Conservation (phyloP, 2,329 filamentous ascomycete species). For the Talaromyces sp. region DNA sequence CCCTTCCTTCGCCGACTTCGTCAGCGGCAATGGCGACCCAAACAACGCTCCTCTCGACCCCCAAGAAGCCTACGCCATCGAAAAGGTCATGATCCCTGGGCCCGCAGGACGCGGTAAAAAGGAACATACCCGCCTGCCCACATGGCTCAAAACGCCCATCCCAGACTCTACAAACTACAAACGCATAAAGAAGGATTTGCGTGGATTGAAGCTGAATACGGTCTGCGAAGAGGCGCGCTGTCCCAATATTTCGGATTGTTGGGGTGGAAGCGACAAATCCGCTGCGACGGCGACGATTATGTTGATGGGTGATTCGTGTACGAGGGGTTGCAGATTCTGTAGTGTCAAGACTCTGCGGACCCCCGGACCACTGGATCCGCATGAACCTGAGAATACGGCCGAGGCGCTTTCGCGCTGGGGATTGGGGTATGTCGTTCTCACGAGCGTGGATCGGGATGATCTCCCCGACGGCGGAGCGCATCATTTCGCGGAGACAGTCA, state of each 20-base stretch:
- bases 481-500: slow-evolving; percentile 92
- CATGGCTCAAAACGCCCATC: slow-evolving; percentile 96
- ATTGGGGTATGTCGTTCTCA: slow-evolving; percentile 91
- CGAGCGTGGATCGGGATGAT: slow-evolving; percentile 91
- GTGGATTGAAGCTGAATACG: slow-evolving; percentile 86
- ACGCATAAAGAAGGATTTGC: slow-evolving; percentile 89
- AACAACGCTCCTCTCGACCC: slow-evolving; percentile 45
- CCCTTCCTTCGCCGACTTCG: slow-evolving; percentile 64
- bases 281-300: slow-evolving; percentile 97
- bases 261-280: slow-evolving; percentile 85
- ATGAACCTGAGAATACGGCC: slow-evolving; percentile 95
- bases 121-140: slow-evolving; percentile 72
- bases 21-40: slow-evolving; percentile 43
- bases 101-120: slow-evolving; percentile 60
- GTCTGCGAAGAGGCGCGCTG: slow-evolving; percentile 97
- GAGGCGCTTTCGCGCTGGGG: slow-evolving; percentile 93
- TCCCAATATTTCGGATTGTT: slow-evolving; percentile 97
- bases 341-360: slow-evolving; percentile 83
- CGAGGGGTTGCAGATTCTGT: slow-evolving; percentile 93
- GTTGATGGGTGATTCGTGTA: slow-evolving; percentile 99
- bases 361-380: slow-evolving; percentile 80
- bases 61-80: slow-evolving; percentile 58
- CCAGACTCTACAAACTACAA: slow-evolving; percentile 85
- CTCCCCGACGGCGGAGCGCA: slow-evolving; percentile 80
- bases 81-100: slow-evolving; percentile 58